Evolutionary conservation across 371 early-diverging fungal genomes (phyloP), one percentile per base, ranked within the genome.

Genomic region (Mortierella sp.): DNA sequence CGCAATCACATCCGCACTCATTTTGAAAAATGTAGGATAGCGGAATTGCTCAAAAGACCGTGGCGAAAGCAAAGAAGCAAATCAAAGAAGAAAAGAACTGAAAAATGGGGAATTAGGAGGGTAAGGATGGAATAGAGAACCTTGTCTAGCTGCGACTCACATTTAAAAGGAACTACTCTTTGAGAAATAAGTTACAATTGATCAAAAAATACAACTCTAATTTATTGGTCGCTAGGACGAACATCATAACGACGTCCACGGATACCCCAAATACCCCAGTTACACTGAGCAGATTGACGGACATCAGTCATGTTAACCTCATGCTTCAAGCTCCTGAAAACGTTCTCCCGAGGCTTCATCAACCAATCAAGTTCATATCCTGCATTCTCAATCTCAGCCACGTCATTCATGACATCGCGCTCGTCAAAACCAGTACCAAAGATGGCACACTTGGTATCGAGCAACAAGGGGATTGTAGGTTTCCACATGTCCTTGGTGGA

Each of bases 221-320:
- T 50, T 50, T 50, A 80, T 52, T 80, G 76, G 42, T 88, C 82
- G 42, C 73, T 57, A 28, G 81, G 57, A 48, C 73, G 91, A 58
- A 96, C 95, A 88, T 96, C 97, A 88, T 96, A 96, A 63, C 93
- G 91, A 85, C 96, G 95, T 70, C 96, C 97, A 78, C 97, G 94
- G 84, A 96, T 93, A 52, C 93, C 95, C 91, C 95, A 96, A 76
- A 96, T 93, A 55, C 95, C 95, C 94, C 95, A 94, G 87, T 96
- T 96, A 77, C 96, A 93, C 80, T 92, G 93, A 28, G 95, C 93
- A 55, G 91, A 92, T 80, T 95, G 93, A 73, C 95, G 89, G 77
- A 96, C 87, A 82, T 96, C 96, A 76, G 92, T 89, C 82, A 95
- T 80, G 75, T 95, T 94, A 74, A 96, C 89, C 82, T 96, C 96